Conservation (phyloP, 352 stramenopile genomes). For the Plasmopara halstedii region DNA sequence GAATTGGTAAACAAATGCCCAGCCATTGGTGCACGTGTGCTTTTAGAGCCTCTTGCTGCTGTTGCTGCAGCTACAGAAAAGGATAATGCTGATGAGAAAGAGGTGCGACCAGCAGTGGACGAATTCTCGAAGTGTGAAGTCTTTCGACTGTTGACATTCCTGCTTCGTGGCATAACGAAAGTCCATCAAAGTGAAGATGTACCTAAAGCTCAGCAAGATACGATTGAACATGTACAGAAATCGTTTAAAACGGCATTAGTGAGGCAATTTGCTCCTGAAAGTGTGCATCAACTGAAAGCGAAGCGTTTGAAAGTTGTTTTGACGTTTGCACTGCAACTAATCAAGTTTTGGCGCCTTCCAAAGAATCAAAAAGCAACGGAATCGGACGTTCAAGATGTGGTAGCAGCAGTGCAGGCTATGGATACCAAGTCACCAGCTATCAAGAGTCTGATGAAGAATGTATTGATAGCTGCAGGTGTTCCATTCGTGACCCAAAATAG, state of each 20-base stretch:
- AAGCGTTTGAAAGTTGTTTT: slow-evolving; percentile 73
- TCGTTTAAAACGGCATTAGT: slow-evolving; percentile 40
- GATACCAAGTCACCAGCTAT: slow-evolving; percentile 57
- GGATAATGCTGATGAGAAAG: slow-evolving; percentile 11
- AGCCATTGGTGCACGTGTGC: slow-evolving; percentile 36
- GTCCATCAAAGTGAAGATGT: slow-evolving; percentile 18
- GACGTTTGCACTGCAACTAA: slow-evolving; percentile 54
- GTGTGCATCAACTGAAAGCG: slow-evolving; percentile 45
- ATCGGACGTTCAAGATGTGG: slow-evolving; percentile 26
- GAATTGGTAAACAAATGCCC: slow-evolving; percentile 55
- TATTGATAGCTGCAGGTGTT: slow-evolving; percentile 32
- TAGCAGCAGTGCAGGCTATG: slow-evolving; percentile 38
- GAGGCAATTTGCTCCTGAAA: slow-evolving; percentile 31
- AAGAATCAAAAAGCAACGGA: slow-evolving; percentile 15
- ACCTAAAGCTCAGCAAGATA: slow-evolving; percentile 20
- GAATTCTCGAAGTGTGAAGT: slow-evolving; percentile 76
- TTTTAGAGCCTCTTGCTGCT: slow-evolving; percentile 45
- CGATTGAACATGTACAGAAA: slow-evolving; percentile 26
- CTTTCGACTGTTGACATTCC: slow-evolving; percentile 58
- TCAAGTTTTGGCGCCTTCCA: slow-evolving; percentile 45
- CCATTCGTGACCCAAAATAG: slow-evolving; percentile 25
- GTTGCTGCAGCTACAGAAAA: slow-evolving; percentile 33
- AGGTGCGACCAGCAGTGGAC: slow-evolving; percentile 32
- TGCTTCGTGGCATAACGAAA: slow-evolving; percentile 33
- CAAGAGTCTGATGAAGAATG: slow-evolving; percentile 65